A percentile compares a stretch with the other conserved stretches of the same genome.
These are phyloP conservation scores for Ophiosphaerella korrae DNA, from an alignment of 2,329 filamentous ascomycete species.

Conservation along the genomic window DNA sequence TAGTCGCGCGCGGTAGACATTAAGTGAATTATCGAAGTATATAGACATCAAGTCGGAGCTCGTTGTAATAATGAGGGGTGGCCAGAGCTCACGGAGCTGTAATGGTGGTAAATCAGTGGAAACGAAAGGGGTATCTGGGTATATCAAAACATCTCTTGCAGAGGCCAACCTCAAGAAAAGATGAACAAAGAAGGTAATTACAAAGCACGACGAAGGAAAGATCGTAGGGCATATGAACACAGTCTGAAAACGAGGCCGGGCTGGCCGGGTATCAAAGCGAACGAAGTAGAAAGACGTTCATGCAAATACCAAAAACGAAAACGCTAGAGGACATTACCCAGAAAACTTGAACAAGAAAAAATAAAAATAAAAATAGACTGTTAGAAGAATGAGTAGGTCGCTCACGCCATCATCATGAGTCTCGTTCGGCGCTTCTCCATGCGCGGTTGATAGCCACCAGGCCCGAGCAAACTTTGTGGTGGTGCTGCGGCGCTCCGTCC, in stretches of 20 bases:
- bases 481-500: conserved; percentile 64
- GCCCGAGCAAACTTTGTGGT: conserved; percentile 46
- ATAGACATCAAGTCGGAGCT: conserved; percentile 27
- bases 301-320: conserved; percentile 13
- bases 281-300: conserved; percentile 16
- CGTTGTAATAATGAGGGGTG: conserved; percentile 12
- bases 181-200: conserved; percentile 15
- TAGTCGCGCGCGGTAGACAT: conserved; percentile 16
- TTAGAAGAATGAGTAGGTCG: not conserved
- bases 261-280: conserved; percentile 32
- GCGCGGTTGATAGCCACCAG: conserved; percentile 40
- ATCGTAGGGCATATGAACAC: conserved; percentile 6
- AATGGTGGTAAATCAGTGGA: conserved; percentile 3
- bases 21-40: conserved; percentile 19
- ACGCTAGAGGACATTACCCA: conserved; percentile 16
- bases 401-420: conserved; percentile 57
- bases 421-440: conserved; percentile 57
- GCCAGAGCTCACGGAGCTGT: conserved; percentile 12
- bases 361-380: conserved; percentile 2
- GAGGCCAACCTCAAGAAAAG: not conserved
- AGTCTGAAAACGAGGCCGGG: conserved; percentile 15
- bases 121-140: conserved; percentile 19
- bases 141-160: not conserved
- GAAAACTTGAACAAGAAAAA: conserved; percentile 7
- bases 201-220: conserved; percentile 12